Conservation (phyloP, 345 rosid genomes). For the Cardamine resedifolia region DNA sequence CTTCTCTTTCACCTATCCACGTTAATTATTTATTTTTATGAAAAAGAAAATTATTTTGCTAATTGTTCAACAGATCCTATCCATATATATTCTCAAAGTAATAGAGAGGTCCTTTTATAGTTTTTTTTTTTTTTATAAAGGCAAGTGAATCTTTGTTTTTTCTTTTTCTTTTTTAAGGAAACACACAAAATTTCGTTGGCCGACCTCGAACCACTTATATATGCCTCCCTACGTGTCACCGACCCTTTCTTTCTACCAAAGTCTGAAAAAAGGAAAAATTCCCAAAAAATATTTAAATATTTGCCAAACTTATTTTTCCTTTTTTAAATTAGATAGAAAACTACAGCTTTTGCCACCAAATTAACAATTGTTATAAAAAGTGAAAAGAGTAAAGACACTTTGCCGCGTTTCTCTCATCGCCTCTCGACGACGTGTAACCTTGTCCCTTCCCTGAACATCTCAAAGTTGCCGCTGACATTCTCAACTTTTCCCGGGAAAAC, state of each 20-base stretch:
- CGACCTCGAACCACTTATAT: slow-evolving; percentile 13
- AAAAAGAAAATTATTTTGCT: not conserved
- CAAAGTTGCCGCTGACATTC: too few relatives aligned
- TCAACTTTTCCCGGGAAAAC: slow-evolving; percentile 6
- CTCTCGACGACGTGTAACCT: slow-evolving; percentile 27
- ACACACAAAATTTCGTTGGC: not conserved
- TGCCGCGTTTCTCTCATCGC: slow-evolving; percentile 54
- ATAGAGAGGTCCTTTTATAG: too few relatives aligned
- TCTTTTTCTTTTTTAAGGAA: fast-evolving
- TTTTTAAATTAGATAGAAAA: not conserved
- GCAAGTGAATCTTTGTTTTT: not conserved
- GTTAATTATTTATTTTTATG: not conserved
- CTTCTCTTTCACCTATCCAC: not conserved
- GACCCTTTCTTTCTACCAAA: slow-evolving; percentile 27
- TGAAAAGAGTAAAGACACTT: slow-evolving; percentile 6
- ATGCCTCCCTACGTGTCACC: slow-evolving; percentile 38
- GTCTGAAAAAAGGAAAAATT: not conserved
- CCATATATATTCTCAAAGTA: too few relatives aligned
- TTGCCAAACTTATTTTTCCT: not conserved
- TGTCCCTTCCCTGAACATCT: slow-evolving; percentile 17
- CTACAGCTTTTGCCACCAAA: slow-evolving; percentile 27
- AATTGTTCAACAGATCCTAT: not conserved
- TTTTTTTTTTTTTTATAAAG: too few relatives aligned
- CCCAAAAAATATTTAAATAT: not conserved
- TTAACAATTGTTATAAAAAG: not conserved